phyloP scores from a whole-genome alignment of 2,329 filamentous ascomycete species.

The Trichoderma lentiforme region DNA sequence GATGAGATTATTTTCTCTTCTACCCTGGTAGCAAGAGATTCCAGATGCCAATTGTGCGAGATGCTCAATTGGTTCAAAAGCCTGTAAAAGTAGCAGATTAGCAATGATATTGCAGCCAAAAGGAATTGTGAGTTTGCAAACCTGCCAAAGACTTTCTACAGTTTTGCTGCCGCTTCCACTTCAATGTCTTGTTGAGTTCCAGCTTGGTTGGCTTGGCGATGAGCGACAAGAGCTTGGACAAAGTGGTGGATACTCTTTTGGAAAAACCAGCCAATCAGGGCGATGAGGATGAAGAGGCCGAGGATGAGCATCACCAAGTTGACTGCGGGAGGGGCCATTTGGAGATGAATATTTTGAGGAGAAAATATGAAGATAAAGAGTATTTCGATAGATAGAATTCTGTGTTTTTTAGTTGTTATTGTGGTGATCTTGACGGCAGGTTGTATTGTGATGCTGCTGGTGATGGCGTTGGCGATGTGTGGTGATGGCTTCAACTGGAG shows the following conservation, averaged over 20 bases:
- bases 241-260: slow-evolving; percentile 31
- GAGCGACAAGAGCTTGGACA: slow-evolving; percentile 26
- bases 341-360: background rate
- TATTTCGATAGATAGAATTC: background rate
- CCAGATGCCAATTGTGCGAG: background rate
- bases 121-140: background rate
- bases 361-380: background rate
- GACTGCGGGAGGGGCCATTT: slow-evolving; percentile 30
- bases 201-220: slow-evolving; percentile 7
- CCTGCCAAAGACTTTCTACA: background rate
- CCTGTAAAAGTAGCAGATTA: background rate
- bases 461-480: background rate
- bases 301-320: slow-evolving; percentile 16
- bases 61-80: background rate
- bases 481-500: background rate
- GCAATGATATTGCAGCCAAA: background rate
- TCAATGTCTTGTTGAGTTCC: background rate
- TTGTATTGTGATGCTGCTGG: background rate
- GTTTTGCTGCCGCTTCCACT: background rate
- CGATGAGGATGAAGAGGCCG: slow-evolving; percentile 29
- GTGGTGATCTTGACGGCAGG: too few relatives aligned
- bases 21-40: background rate
- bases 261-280: slow-evolving; percentile 30
- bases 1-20: background rate
- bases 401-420: background rate